These are phyloP conservation scores for Paramecium sexaurelia DNA, from an alignment of 73 alveolate genomes.

Conservation along the genomic window DNA sequence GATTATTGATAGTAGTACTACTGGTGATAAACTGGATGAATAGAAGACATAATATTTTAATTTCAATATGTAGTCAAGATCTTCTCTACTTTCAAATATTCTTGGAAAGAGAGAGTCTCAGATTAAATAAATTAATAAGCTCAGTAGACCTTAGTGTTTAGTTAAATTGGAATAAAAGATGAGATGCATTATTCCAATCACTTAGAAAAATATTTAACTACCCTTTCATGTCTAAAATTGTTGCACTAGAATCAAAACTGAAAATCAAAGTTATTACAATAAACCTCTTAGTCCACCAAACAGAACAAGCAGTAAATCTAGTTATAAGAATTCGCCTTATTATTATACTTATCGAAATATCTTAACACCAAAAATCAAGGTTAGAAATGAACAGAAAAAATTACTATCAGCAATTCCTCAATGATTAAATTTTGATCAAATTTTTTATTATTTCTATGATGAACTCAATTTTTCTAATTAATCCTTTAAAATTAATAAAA, in stretches of 20 bases:
- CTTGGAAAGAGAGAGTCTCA: background rate
- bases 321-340: background rate
- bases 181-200: background rate
- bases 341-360: background rate
- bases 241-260: background rate
- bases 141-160: background rate
- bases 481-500: too few relatives aligned
- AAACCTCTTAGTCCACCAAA: background rate
- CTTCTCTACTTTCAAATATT: background rate
- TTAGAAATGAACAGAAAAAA: background rate
- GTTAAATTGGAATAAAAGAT: background rate
- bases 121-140: background rate
- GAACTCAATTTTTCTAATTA: too few relatives aligned
- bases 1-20: background rate
- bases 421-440: background rate
- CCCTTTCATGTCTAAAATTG: background rate
- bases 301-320: background rate
- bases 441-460: background rate
- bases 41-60: background rate
- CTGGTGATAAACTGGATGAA: constrained; percentile 1
- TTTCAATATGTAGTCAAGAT: background rate
- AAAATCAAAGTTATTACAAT: background rate
- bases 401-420: background rate
- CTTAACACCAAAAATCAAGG: background rate
- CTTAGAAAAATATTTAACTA: background rate